Base-by-base conservation (phyloP, 306 rosid genomes). In the Cucurbita argyrosperma region DNA sequence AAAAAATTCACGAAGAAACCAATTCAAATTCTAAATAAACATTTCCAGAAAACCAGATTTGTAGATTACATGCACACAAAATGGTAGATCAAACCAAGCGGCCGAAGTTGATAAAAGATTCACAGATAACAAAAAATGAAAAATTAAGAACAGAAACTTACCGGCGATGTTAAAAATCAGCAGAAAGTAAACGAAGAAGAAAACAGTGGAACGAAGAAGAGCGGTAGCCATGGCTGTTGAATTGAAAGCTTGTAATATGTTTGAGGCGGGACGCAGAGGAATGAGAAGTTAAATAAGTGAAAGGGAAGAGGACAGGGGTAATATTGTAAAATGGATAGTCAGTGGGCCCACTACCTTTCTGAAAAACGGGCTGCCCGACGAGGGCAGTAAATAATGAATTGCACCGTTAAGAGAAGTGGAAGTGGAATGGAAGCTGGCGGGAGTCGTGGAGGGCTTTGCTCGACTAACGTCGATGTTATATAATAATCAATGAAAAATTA, bases 301-400 rank as follows among this genome's bases (percentile, higher is more conserved):
- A 49, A 23, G 11, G 57, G 74, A 70, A 70, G 74, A 15, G 8
- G 74, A 66, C 43, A 47, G 15, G 74, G 74, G 74, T 50, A 70
- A 30, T 70, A 70, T 70, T 4, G 74, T 70, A 49, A 70, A 69
- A 26, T 70, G 59, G 7, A 67, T 21, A 45, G 30, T 50, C 45
- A 30, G 74, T 70, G 45, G 74, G 74, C 21, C 10, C 74, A 0
- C 26, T 7, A 5, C 1, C 35, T 46, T 68, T 40, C 42, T 18
- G 37, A 42, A 67, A 46, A 70, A 59, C 43, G 57, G 74, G 57
- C 54, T 45, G 54, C 54, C 72, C 72, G 43, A 68, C 74, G 26
- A 46, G 74, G 12, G 57, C 8, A 30, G 58, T 70, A 21, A 70
- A 50, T 52, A 51, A 50, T 52, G 74, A 51, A 26, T 35, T 16